These are phyloP conservation scores for Paradendryphiella salina DNA, from an alignment of 2,329 filamentous ascomycete species.

Conservation along the genomic window DNA sequence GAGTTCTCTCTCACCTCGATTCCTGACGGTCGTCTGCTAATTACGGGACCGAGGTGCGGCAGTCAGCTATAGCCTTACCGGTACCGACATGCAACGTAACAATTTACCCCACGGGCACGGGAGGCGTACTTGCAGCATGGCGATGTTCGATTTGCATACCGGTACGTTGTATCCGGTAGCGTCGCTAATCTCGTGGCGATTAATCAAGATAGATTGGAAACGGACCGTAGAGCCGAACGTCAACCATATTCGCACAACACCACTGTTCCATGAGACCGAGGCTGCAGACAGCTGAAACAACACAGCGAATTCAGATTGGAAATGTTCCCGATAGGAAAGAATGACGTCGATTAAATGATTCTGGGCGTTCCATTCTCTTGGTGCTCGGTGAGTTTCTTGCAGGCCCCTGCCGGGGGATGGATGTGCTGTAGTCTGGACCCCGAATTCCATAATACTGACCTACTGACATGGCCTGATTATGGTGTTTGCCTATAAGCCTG, in stretches of 20 bases:
- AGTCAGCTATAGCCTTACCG: constrained; percentile 2
- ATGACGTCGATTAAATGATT: neutral
- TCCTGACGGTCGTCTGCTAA: neutral
- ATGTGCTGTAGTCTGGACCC: neutral
- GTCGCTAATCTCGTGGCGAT: constrained; percentile 1
- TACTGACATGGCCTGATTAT: neutral
- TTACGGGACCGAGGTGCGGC: neutral
- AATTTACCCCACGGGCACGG: neutral
- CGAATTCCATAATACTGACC: neutral
- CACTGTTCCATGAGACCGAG: neutral
- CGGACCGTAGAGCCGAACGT: constrained; percentile 19
- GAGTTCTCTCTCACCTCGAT: neutral
- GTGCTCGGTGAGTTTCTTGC: neutral
- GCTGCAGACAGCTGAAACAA: constrained; percentile 2
- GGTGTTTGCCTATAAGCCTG: neutral
- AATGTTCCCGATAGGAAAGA: neutral
- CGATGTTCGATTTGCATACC: constrained; percentile 2
- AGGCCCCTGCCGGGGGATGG: neutral
- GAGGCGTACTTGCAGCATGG: neutral
- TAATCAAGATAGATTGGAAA: constrained; percentile 19
- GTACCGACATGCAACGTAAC: constrained; percentile 10
- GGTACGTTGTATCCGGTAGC: constrained; percentile 7
- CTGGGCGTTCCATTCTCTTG: neutral
- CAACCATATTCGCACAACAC: constrained; percentile 1
- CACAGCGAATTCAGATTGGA: neutral